Evolutionary conservation across 345 rosid species (phyloP), one percentile per base, ranked within the genome.

Genomic region (Eucalyptus regnans): DNA sequence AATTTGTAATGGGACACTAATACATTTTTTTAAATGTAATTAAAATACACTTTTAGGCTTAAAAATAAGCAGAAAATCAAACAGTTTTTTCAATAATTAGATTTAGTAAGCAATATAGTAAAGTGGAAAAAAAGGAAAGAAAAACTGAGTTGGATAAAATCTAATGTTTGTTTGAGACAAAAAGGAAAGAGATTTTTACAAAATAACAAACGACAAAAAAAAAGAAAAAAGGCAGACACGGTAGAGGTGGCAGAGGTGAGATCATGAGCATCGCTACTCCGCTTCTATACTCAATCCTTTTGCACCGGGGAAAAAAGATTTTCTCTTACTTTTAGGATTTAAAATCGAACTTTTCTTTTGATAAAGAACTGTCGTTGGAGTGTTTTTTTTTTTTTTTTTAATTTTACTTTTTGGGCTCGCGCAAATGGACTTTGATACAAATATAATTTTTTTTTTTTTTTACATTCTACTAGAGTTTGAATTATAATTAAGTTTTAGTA

Each of bases 391-490:
- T 13, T 29, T 29, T 4, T 64, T 64, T 64, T 33, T 33, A 64
- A 64, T 64, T 64, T 29, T 64, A 29, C 71, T 64, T 29, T 62
- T 64, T 13, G 33, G 17, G 71, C 18, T 62, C 5, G 37, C 17
- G 13, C 33, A 0, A 29, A 14, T 29, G 31, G 9, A 64, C 71
- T 13, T 29, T 12, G 18, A 62, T 29, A 62, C 18, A 29, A 29
- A 29, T 62, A 25, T 29, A 58, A 58, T 4, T 1, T 25, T 1
- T n/a, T 1, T 25, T 1, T n/a, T 25, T 1, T n/a, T 64, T 64
- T 64, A n/a, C 76, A 64, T 7, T 64, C 18, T 29, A 7, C 18
- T n/a, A 7, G 76, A 64, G 5, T n/a, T 64, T 64, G 76, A 14
- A n/a, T 64, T n/a, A 64, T 64, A 64, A 64, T 64, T n/a, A n/a